Conservation (phyloP, 2,329 filamentous ascomycete genomes). For the Colletotrichum ledebouriae region DNA sequence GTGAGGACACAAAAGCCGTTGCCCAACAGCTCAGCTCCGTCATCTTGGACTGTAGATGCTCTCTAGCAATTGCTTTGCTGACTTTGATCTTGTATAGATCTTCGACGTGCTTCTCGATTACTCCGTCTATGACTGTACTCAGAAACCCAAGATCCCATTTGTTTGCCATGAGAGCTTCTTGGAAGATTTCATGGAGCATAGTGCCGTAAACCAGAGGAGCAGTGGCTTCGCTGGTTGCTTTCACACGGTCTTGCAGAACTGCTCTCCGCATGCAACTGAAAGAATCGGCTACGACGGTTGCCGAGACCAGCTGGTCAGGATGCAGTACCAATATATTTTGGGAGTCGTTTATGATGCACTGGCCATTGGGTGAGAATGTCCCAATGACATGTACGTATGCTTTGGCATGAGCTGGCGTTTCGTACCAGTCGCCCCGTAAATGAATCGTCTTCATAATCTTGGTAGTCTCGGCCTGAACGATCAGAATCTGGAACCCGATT, state of each 20-base stretch:
- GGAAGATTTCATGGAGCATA: conserved; percentile 94
- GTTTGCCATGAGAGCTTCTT: conserved; percentile 87
- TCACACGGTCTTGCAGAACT: conserved; percentile 94
- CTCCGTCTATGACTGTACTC: conserved; percentile 72
- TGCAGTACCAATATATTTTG: conserved; percentile 91
- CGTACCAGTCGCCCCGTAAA: conserved; percentile 88
- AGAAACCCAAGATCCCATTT: conserved; percentile 82
- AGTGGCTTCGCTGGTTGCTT: conserved; percentile 85
- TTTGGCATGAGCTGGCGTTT: conserved; percentile 80
- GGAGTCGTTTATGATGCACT: conserved; percentile 85
- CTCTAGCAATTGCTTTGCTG: conserved; percentile 77
- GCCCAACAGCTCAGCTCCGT: conserved; percentile 88
- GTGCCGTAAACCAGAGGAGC: conserved; percentile 91
- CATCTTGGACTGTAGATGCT: conserved; percentile 87
- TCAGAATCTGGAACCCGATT: conserved; percentile 72
- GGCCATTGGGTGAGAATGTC: conserved; percentile 75
- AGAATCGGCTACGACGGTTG: conserved; percentile 96
- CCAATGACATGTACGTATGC: conserved; percentile 91
- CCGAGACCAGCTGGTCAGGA: conserved; percentile 94
- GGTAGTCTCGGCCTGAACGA: conserved; percentile 84
- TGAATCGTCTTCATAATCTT: conserved; percentile 76
- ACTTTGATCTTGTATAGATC: conserved; percentile 91
- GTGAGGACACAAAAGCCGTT: conserved; percentile 78
- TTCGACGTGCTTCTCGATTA: conserved; percentile 84
- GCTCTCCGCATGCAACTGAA: conserved; percentile 92